Conservation (phyloP, 352 stramenopile species). For the Plasmopara viticola region DNA sequence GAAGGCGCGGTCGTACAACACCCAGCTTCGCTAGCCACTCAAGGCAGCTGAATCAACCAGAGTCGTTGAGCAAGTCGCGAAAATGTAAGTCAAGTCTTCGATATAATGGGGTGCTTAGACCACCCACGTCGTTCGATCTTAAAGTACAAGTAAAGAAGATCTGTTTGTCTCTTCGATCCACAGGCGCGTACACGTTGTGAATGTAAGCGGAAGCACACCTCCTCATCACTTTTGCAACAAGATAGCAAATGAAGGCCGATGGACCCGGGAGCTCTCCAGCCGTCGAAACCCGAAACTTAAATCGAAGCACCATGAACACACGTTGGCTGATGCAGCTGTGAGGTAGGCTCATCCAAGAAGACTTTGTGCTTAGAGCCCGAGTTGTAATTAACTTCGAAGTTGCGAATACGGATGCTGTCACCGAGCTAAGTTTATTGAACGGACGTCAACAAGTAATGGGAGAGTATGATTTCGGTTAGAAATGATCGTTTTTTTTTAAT, state of each 20-base stretch:
- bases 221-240: not conserved
- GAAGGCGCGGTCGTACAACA: no score
- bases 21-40: not conserved
- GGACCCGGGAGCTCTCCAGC: not conserved
- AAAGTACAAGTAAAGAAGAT: not conserved
- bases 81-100: not conserved
- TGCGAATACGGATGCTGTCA: not conserved
- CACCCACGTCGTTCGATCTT: not conserved
- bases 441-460: not conserved
- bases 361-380: slow-evolving; percentile 1
- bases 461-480: not conserved
- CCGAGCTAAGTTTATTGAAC: not conserved
- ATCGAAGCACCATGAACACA: slow-evolving; percentile 1
- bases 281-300: not conserved
- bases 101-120: not conserved
- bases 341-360: not conserved
- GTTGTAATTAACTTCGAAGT: not conserved
- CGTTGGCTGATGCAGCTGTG: not conserved
- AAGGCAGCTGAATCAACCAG: no score
- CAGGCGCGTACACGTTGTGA: not conserved
- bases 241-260: not conserved
- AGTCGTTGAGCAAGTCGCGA: not conserved
- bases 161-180: not conserved
- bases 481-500: not conserved
- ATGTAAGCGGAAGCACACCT: not conserved